Evolutionary conservation across 139 green algal genomes (phyloP), one percentile per base, ranked within the genome.

Genomic region (Trebouxia sp.): DNA sequence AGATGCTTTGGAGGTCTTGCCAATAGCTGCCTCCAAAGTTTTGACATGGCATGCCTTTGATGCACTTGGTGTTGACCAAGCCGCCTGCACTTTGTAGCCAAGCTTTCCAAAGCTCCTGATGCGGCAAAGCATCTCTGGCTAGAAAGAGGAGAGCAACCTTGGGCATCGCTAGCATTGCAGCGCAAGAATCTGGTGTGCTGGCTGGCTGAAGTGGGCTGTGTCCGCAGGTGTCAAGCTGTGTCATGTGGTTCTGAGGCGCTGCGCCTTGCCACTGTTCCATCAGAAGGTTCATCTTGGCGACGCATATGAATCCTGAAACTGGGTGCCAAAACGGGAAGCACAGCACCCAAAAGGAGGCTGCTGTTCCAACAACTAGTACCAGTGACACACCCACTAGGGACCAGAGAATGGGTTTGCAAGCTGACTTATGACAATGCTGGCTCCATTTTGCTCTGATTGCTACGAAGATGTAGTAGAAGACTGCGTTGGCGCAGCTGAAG

Each of bases 141-240:
- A 89, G 80, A 76, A 89, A 87, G 62, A 89, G 32, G 20, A 89
- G 85, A 1, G 85, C 85, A 17, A 89, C 77, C 17, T 83, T 70
- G 67, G 78, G 82, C 14, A 80, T 67, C n/a, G 37, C n/a, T 20
- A 78, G 80, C 12, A 17, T 10, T 2, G 41, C 47, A 28, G 32
- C 41, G 24, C 72, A 84, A 17, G 43, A 42, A 20, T 41, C 69
- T 39, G 69, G 20, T 45, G 62, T 35, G 14, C 12, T 72, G 15
- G 62, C 32, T 12, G 62, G 62, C 15, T 14, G 28, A 15, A 42
- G 20, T 2, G 32, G 12, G 37, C 62, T 45, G 62, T 72, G 32
- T 28, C 62, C 32, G 37, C 62, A 72, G 62, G 12, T 43, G 62
- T 45, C 62, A 35, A 72, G 62, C 62, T 72, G 62, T 72, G 62